Evolutionary conservation across 2,329 filamentous ascomycete species (phyloP), one percentile per base, ranked within the genome.

Genomic region (Neocatenulostroma microsporum): DNA sequence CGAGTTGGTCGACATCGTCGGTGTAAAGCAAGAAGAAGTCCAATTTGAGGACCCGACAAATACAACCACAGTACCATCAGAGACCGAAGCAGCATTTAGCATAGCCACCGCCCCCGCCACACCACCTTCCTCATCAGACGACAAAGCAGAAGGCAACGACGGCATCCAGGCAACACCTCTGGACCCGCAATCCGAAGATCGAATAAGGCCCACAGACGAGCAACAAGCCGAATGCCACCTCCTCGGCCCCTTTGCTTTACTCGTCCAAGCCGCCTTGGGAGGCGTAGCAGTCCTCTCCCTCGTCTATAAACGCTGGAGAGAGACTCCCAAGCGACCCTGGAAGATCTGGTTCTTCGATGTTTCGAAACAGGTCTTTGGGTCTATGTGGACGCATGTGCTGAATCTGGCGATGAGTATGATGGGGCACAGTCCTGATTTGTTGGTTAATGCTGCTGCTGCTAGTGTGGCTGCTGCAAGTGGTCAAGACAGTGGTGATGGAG

Each of bases 331-430:
- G 60, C 76, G 91, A 37, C 89, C 89, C 1, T 57, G 96, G 55
- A 94, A 93, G 72, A 87, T 98, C 48, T 98, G 91, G 89, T 88
- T 84, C 61, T 98, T 96, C 61, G 91, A 98, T 58, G 91, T 80
- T 17, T 94, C 86, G 21, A 98, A 98, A 69, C 91, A 98, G 68
- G 86, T 98, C 36, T 84, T 96, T 54, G 91, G 91, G 15, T 93
- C 87, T 20, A 80, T 87, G 30, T 72, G 98, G 60, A 78, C 95
- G 21, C 91, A 98, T 64, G 72, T 89, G 29, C 84, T 88, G 49
- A 98, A 98, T 58, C 73, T 98, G 36, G 78, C 94, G 61, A 94
- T 98, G 82, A 93, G 86, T 30, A 86, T 96, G 84, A 73, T 98
- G 49, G 93, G 86, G 1, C n/a, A n/a, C n/a, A 89, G 84, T 37